phyloP scores from a whole-genome alignment of 2,329 filamentous ascomycete genomes.

The Trichoderma sp. region DNA sequence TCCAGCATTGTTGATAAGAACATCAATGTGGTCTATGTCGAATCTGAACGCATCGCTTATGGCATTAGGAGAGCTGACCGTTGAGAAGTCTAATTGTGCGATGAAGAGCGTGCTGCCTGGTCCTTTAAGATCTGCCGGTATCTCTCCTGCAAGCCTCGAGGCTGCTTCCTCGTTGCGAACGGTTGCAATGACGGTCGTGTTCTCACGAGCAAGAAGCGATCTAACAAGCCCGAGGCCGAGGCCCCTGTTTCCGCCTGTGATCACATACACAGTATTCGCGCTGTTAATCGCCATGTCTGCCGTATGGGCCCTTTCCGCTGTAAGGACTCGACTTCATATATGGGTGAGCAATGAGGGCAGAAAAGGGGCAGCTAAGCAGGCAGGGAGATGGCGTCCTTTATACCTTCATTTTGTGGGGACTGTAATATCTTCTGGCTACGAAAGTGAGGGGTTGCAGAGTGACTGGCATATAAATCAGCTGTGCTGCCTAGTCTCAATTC shows the following conservation, averaged over 20 bases:
- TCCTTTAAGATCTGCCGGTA: constrained; percentile 34
- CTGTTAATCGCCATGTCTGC: neutral
- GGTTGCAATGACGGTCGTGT: constrained; percentile 51
- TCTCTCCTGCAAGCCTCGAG: constrained; percentile 31
- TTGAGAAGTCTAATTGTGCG: constrained; percentile 44
- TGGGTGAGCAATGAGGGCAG: too few species aligned
- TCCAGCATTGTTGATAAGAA: constrained; percentile 57
- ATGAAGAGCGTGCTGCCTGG: constrained; percentile 39
- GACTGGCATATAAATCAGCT: neutral
- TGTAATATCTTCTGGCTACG: neutral
- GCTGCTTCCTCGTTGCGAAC: constrained; percentile 38
- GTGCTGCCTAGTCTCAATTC: neutral
- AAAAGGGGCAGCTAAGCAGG: neutral
- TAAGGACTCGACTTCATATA: neutral
- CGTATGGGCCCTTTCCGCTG: too few species aligned
- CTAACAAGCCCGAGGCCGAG: constrained; percentile 45
- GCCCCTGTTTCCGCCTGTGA: constrained; percentile 48
- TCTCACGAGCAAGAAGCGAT: constrained; percentile 51
- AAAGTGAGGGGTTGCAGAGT: constrained; percentile 1
- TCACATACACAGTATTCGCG: constrained; percentile 40
- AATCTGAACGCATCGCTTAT: constrained; percentile 35
- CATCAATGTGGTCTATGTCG: constrained; percentile 47
- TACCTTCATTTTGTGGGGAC: neutral
- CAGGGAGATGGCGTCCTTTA: neutral
- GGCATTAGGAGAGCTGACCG: constrained; percentile 33